These are phyloP conservation scores for Luffa aegyptiaca DNA, from an alignment of 306 rosid genomes.

Conservation along the genomic window DNA sequence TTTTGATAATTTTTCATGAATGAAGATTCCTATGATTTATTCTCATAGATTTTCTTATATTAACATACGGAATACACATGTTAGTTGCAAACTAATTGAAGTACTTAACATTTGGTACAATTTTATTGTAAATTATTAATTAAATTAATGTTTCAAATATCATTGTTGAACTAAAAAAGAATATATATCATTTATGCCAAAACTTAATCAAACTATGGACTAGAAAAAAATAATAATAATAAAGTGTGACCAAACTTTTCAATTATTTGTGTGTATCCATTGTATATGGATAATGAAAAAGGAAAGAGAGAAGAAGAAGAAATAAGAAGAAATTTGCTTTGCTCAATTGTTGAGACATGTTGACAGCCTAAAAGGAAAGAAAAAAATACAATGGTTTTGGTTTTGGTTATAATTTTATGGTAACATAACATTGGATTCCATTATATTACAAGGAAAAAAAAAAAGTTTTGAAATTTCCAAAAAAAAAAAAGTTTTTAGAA, in stretches of 20 bases:
- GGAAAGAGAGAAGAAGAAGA: neutral
- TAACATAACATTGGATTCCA: conserved; percentile 2
- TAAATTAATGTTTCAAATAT: no score
- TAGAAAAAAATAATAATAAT: neutral
- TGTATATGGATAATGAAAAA: neutral
- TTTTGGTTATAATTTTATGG: neutral
- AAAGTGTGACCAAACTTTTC: neutral
- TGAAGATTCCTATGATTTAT: no score
- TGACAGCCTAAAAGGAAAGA: neutral
- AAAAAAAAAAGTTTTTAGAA: neutral
- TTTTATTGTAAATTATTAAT: neutral
- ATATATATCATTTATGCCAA: neutral
- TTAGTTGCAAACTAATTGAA: neutral
- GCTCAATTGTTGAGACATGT: neutral
- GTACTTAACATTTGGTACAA: neutral
- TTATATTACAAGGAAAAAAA: neutral
- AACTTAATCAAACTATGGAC: neutral
- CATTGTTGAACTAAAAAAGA: neutral
- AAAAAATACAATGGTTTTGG: neutral
- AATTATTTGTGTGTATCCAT: neutral
- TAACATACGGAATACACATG: neutral
- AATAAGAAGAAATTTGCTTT: neutral
- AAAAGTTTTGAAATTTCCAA: neutral
- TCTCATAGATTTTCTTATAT: neutral
- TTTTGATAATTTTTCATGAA: neutral